Evolutionary conservation across 2,329 filamentous ascomycete genomes (phyloP), one percentile per base, ranked within the genome.

Genomic region (Ophidiomyces ophidiicola): DNA sequence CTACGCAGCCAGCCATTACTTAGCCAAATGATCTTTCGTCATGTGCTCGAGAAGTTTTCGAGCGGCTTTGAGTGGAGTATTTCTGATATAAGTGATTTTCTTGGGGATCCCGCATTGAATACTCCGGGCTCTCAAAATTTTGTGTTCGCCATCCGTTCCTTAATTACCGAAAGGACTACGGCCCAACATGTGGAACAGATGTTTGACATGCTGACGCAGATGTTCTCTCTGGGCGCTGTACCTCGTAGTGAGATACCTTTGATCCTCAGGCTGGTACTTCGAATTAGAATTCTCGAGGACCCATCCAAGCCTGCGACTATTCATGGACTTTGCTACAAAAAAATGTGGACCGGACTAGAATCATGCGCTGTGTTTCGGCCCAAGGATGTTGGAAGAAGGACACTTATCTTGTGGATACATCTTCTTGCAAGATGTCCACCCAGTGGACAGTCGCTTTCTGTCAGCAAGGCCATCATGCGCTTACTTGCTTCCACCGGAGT

Each of bases 261-360:
- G 11, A 61, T 64, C 4, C 32, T 63, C 14, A 47, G 44, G n/a
- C 30, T 49, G 17, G 20, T 61, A 10, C 51, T 52, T 2, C 45
- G 42, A 10, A 31, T 53, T 8, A 43, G 47, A 17, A 44, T 45
- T 20, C 35, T 8, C 36, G 19, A 35, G 8, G 20, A 45, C 21
- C 47, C 45, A 1, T 21, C 53, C 17, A 33, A 36, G 3, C 41
- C 41, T 36, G 39, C 53, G 23, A 37, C 37, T 7, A 32, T 43
- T 15, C 36, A 59, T 14, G 32, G 42, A 17, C 35, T 47, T 8
- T 51, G 52, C 28, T 56, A 57, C 28, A 44, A 50, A 20, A 41
- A 46, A 2, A 52, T 64, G 44, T 65, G 61, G 60, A 48, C 53
- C 42, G 58, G 59, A 4, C 53, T 64, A 41, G 52, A 53, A 21